Conservation (phyloP, 2,329 filamentous ascomycete genomes). For the Didymella arachidicola region DNA sequence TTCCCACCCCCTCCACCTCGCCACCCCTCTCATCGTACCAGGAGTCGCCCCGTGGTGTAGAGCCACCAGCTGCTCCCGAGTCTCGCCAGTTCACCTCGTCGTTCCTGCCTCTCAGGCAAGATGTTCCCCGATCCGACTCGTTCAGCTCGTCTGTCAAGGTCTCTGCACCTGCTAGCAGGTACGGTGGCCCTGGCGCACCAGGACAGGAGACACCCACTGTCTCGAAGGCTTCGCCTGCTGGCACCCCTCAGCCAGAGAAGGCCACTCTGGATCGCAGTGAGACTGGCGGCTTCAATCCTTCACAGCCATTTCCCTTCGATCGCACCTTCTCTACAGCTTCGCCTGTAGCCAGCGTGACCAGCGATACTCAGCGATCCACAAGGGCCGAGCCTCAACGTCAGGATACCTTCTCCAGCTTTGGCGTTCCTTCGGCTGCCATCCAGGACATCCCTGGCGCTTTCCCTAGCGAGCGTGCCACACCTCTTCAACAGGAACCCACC, state of each 20-base stretch:
- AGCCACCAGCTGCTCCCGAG: slow-evolving; percentile 71
- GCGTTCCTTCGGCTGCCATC: slow-evolving; percentile 39
- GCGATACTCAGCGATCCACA: slow-evolving; percentile 48
- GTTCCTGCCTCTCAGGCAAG: slow-evolving; percentile 73
- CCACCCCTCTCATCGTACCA: slow-evolving; percentile 64
- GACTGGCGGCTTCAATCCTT: slow-evolving; percentile 46
- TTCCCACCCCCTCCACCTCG: slow-evolving; percentile 69
- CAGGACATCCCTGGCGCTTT: slow-evolving; percentile 59
- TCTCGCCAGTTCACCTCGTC: slow-evolving; percentile 80
- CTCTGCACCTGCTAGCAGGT: slow-evolving; percentile 73
- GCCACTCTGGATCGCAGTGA: slow-evolving; percentile 45
- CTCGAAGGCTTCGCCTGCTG: slow-evolving; percentile 51
- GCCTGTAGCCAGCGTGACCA: slow-evolving; percentile 52
- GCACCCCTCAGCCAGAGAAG: slow-evolving; percentile 63
- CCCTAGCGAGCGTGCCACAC: slow-evolving; percentile 50
- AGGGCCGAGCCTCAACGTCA: slow-evolving; percentile 49
- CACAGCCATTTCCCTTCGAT: slow-evolving; percentile 42
- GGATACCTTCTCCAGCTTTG: slow-evolving; percentile 52
- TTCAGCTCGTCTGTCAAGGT: slow-evolving; percentile 79
- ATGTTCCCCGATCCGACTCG: slow-evolving; percentile 67
- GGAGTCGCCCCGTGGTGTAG: slow-evolving; percentile 63
- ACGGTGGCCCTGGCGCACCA: slow-evolving; percentile 53
- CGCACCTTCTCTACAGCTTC: slow-evolving; percentile 48
- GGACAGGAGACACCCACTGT: slow-evolving; percentile 60
- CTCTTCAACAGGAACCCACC: slow-evolving; percentile 59